A percentile compares a stretch with the other conserved stretches of the same genome.
Evolutionary conservation across 371 early-diverging fungal genomes (phyloP).

Genomic region (Paraphysoderma sedebokerense): DNA sequence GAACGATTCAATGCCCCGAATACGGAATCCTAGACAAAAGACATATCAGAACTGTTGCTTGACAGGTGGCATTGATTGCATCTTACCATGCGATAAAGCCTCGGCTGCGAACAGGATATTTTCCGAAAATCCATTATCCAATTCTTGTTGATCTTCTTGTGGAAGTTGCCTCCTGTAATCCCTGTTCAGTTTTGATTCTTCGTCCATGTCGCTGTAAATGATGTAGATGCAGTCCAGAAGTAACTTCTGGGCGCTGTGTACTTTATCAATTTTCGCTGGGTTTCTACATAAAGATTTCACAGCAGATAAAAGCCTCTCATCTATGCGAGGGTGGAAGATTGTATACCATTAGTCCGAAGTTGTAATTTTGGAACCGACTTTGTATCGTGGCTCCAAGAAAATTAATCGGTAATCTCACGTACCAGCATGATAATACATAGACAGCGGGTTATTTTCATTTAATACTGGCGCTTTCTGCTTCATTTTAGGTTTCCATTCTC

Average conservation of each 20-base stretch:
- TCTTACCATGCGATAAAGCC: conserved; percentile 31
- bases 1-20: conserved; percentile 33
- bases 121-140: conserved; percentile 34
- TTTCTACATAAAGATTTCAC: too few relatives aligned
- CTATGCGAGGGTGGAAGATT: too few relatives aligned
- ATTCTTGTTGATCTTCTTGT: conserved; percentile 36
- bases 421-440: conserved; percentile 16
- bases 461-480: conserved; percentile 6
- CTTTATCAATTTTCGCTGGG: conserved; percentile 19
- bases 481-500: conserved; percentile 1
- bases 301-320: too few relatives aligned
- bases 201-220: conserved; percentile 14
- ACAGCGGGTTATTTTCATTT: conserved; percentile 16
- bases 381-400: conserved; percentile 15
- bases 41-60: too few relatives aligned
- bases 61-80: too few relatives aligned
- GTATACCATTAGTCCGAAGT: too few relatives aligned
- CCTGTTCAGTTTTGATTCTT: conserved; percentile 10
- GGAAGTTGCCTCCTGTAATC: conserved; percentile 28
- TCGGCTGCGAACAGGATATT: conserved; percentile 41
- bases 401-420: conserved; percentile 9
- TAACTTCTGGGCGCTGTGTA: conserved; percentile 24
- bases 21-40: too few relatives aligned
- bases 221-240: conserved; percentile 15
- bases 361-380: too few relatives aligned